phyloP scores from a whole-genome alignment of 2,329 filamentous ascomycete genomes.

The Trichothecium roseum region DNA sequence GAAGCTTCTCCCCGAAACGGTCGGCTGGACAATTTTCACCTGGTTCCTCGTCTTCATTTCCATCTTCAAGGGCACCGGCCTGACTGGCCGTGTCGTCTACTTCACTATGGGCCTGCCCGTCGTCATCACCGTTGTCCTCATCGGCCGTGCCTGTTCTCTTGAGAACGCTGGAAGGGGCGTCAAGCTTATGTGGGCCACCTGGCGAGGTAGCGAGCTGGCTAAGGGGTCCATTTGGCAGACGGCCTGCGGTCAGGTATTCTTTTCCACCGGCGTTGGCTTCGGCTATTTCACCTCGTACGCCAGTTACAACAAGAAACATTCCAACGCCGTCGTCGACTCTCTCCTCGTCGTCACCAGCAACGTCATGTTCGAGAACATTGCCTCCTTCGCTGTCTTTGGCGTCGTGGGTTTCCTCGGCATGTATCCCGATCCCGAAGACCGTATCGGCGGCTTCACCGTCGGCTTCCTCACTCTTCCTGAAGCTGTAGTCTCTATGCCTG shows the following conservation, averaged over 20 bases:
- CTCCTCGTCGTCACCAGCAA: slow-evolving; percentile 45
- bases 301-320: slow-evolving; percentile 45
- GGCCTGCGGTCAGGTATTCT: slow-evolving; percentile 50
- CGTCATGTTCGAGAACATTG: slow-evolving; percentile 44
- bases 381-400: slow-evolving; percentile 39
- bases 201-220: slow-evolving; percentile 38
- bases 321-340: slow-evolving; percentile 49
- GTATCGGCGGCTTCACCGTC: slow-evolving; percentile 43
- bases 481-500: slow-evolving; percentile 46
- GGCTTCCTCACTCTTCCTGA: slow-evolving; percentile 48
- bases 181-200: slow-evolving; percentile 32
- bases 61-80: slow-evolving; percentile 47
- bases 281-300: slow-evolving; percentile 50
- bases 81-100: slow-evolving; percentile 49
- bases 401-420: slow-evolving; percentile 37
- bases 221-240: slow-evolving; percentile 46
- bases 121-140: slow-evolving; percentile 43
- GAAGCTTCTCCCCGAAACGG: slow-evolving; percentile 41
- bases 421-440: slow-evolving; percentile 19
- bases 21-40: slow-evolving; percentile 46
- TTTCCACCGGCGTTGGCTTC: slow-evolving; percentile 47
- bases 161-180: slow-evolving; percentile 42
- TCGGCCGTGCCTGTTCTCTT: slow-evolving; percentile 42
- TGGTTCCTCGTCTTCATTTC: slow-evolving; percentile 51
- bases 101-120: slow-evolving; percentile 53